A percentile compares a stretch with the other conserved stretches of the same genome.
These are phyloP conservation scores for Pythium grandisporangium DNA, from an alignment of 352 stramenopile genomes.

Conservation along the genomic window DNA sequence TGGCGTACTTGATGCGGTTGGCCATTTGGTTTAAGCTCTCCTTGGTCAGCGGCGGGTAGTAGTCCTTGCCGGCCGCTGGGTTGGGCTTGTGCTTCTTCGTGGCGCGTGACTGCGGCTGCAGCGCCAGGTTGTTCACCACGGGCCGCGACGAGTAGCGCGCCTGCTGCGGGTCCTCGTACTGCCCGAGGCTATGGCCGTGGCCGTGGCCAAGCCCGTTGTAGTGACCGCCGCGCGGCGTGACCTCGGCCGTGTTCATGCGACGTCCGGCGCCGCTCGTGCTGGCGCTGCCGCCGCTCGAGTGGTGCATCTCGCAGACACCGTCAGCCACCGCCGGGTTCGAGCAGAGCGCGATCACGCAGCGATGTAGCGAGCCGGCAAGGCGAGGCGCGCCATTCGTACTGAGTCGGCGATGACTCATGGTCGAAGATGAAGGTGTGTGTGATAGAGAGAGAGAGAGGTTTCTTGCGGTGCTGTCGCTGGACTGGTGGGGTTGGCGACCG, in stretches of 20 bases:
- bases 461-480: too few relatives aligned
- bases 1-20: constrained; percentile 38
- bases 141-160: constrained; percentile 33
- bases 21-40: constrained; percentile 54
- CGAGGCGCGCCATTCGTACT: constrained; percentile 4
- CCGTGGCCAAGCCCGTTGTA: background rate
- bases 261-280: background rate
- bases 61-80: constrained; percentile 6
- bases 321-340: constrained; percentile 67
- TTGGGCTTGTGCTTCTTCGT: constrained; percentile 54
- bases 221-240: constrained; percentile 15
- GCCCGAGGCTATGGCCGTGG: constrained; percentile 6
- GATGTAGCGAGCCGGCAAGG: constrained; percentile 36
- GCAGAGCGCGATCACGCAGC: constrained; percentile 70
- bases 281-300: constrained; percentile 25
- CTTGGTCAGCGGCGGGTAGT: constrained; percentile 31
- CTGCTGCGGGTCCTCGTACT: constrained; percentile 6
- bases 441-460: too few relatives aligned
- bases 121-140: constrained; percentile 42
- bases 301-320: constrained; percentile 68
- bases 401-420: constrained; percentile 16
- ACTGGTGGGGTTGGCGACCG: too few relatives aligned
- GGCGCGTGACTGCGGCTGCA: constrained; percentile 34
- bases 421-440: background rate
- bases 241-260: too few relatives aligned